Evolutionary conservation across 495 filamentous ascomycete genomes (phyloP).

Genomic region (Podospora tetraspora): DNA sequence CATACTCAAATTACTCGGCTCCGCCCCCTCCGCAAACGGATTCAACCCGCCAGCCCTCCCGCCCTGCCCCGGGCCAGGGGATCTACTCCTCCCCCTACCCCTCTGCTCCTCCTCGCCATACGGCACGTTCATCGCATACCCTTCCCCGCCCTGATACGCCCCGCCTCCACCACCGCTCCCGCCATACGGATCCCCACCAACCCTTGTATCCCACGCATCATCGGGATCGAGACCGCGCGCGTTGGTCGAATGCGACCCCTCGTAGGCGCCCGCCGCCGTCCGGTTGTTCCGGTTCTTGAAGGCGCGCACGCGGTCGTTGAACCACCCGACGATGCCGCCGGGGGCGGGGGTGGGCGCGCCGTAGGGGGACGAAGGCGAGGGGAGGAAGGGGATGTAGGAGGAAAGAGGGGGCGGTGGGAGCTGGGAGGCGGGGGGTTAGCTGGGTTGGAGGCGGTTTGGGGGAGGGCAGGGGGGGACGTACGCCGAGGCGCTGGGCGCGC

Average conservation of each 20-base stretch:
- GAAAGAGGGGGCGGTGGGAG: constrained; percentile 56
- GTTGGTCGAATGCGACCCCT: constrained; percentile 36
- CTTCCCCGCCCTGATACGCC: constrained; percentile 21
- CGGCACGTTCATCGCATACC: constrained; percentile 46
- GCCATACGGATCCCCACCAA: constrained; percentile 50
- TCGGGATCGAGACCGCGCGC: constrained; percentile 59
- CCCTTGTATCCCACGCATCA: constrained; percentile 66
- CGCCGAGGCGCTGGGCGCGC: constrained; percentile 57
- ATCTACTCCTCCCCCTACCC: constrained; percentile 31
- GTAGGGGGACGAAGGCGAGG: constrained; percentile 33
- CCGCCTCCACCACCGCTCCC: constrained; percentile 38
- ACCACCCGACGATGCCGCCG: constrained; percentile 56
- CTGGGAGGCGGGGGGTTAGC: constrained; percentile 18
- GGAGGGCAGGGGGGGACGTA: constrained; percentile 29
- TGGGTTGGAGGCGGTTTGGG: background rate
- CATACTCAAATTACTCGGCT: constrained; percentile 50
- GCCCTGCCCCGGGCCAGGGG: constrained; percentile 16
- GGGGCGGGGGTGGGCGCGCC: constrained; percentile 47
- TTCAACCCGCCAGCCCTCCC: constrained; percentile 26
- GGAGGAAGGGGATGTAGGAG: constrained; percentile 56
- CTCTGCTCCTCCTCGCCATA: constrained; percentile 25
- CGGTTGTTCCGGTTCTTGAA: constrained; percentile 50
- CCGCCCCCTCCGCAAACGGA: constrained; percentile 53
- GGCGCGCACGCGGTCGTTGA: constrained; percentile 45
- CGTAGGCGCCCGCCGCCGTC: constrained; percentile 58